phyloP scores from a whole-genome alignment of 2,329 filamentous ascomycete species.

The Dactylellina cionopaga region DNA sequence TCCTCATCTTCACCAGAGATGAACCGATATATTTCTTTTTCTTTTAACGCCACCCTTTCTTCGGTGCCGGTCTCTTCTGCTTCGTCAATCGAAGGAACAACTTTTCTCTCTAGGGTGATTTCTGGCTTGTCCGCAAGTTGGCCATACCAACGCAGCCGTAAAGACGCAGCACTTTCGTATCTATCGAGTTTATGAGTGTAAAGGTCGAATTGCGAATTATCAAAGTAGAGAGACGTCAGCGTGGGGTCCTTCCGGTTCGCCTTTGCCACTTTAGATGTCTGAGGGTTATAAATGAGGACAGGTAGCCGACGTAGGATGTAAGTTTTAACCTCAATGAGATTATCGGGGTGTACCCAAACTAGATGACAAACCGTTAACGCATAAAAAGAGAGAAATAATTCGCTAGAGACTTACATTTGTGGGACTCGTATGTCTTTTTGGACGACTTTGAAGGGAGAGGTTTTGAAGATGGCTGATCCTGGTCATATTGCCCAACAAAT shows the following conservation, averaged over 20 bases:
- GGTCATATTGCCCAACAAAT: constrained; percentile 83
- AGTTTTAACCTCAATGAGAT: constrained; percentile 96
- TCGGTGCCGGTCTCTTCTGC: constrained; percentile 70
- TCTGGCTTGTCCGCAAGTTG: constrained; percentile 80
- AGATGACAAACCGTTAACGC: constrained; percentile 17
- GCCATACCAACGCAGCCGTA: constrained; percentile 91
- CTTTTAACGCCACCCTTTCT: constrained; percentile 76
- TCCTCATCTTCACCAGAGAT: constrained; percentile 77
- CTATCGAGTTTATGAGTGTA: constrained; percentile 87
- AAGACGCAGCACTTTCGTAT: constrained; percentile 77
- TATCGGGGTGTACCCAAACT: constrained; percentile 97
- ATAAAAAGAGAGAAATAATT: background rate
- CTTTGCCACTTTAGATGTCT: constrained; percentile 82
- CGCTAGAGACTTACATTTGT: constrained; percentile 74
- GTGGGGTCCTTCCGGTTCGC: constrained; percentile 81
- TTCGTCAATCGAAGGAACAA: constrained; percentile 63
- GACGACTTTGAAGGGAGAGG: constrained; percentile 21
- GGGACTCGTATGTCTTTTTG: constrained; percentile 78
- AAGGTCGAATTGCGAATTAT: constrained; percentile 83
- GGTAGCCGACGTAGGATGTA: constrained; percentile 90
- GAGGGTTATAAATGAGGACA: constrained; percentile 90
- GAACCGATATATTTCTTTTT: constrained; percentile 90
- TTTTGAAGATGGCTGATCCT: constrained; percentile 12
- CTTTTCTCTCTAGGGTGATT: constrained; percentile 89
- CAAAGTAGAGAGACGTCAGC: constrained; percentile 95